These are phyloP conservation scores for Alternaria longipes DNA, from an alignment of 2,329 filamentous ascomycete species.

Conservation along the genomic window DNA sequence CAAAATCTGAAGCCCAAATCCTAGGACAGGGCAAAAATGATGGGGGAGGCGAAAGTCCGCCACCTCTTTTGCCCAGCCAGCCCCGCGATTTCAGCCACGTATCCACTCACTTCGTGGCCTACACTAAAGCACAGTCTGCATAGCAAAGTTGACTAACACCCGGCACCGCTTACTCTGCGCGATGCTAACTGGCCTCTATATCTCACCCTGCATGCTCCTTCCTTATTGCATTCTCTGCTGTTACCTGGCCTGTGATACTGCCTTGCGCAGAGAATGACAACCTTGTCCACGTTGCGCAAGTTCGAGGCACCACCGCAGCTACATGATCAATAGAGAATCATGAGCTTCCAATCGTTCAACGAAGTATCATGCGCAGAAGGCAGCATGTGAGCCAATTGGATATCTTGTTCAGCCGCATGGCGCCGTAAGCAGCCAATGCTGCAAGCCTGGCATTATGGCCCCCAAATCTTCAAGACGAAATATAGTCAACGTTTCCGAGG, in stretches of 20 bases:
- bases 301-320: conserved; percentile 4
- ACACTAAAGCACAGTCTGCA: background rate
- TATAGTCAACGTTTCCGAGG: conserved; percentile 4
- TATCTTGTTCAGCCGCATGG: conserved; percentile 21
- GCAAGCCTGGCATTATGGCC: conserved; percentile 10
- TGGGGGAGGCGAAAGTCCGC: background rate
- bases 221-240: background rate
- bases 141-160: background rate
- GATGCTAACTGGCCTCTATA: background rate
- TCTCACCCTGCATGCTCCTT: background rate
- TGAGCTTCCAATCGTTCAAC: background rate
- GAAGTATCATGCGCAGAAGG: background rate
- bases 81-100: conserved; percentile 5
- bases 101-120: background rate
- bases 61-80: background rate
- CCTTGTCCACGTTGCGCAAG: background rate
- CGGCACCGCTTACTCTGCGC: background rate
- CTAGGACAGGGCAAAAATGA: background rate
- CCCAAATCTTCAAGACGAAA: conserved; percentile 17
- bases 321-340: background rate
- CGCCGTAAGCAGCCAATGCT: conserved; percentile 16
- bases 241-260: background rate
- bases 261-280: conserved; percentile 5
- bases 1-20: background rate
- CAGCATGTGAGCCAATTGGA: conserved; percentile 1